These are phyloP conservation scores for Talaromyces sp. DNA, from an alignment of 2,329 filamentous ascomycete genomes.

Conservation along the genomic window DNA sequence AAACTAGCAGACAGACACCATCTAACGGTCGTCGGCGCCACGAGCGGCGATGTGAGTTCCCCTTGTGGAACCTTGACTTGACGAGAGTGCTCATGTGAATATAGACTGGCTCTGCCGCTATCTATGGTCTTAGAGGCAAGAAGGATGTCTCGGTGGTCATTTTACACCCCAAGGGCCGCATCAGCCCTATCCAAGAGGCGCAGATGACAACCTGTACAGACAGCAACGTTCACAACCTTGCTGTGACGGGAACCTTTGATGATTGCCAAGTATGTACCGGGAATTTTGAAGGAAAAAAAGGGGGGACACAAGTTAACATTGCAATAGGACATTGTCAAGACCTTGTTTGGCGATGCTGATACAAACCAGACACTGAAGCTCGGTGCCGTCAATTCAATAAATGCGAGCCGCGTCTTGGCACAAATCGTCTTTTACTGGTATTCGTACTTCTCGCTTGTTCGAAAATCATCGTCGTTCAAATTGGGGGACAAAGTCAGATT, in stretches of 20 bases:
- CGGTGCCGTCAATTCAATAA: constrained; percentile 94
- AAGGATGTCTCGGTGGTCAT: constrained; percentile 97
- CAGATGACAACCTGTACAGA: constrained; percentile 97
- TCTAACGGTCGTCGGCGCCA: constrained; percentile 80
- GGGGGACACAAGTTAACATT: constrained; percentile 74
- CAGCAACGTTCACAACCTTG: constrained; percentile 85
- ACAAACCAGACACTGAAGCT: constrained; percentile 80
- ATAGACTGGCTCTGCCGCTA: constrained; percentile 81
- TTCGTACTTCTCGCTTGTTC: constrained; percentile 77
- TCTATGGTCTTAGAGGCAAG: constrained; percentile 91
- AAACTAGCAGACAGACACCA: constrained; percentile 59
- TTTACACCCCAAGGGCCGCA: constrained; percentile 82
- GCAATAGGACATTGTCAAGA: constrained; percentile 85
- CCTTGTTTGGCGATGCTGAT: constrained; percentile 79
- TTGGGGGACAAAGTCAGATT: constrained; percentile 63
- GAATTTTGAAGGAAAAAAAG: constrained; percentile 70
- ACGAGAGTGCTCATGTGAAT: not conserved
- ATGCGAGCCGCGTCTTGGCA: constrained; percentile 80
- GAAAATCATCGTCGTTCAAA: constrained; percentile 53
- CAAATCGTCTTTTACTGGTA: constrained; percentile 92
- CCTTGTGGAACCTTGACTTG: not conserved
- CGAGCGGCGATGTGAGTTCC: constrained; percentile 58
- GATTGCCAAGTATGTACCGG: constrained; percentile 98
- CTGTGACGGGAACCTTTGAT: constrained; percentile 87
- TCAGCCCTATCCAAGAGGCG: constrained; percentile 87